Percentiles rank a stretch among this genome's conserved stretches.
These are phyloP conservation scores for Recurvomyces mirabilis DNA, from an alignment of 495 filamentous ascomycete species.

Conservation along the genomic window DNA sequence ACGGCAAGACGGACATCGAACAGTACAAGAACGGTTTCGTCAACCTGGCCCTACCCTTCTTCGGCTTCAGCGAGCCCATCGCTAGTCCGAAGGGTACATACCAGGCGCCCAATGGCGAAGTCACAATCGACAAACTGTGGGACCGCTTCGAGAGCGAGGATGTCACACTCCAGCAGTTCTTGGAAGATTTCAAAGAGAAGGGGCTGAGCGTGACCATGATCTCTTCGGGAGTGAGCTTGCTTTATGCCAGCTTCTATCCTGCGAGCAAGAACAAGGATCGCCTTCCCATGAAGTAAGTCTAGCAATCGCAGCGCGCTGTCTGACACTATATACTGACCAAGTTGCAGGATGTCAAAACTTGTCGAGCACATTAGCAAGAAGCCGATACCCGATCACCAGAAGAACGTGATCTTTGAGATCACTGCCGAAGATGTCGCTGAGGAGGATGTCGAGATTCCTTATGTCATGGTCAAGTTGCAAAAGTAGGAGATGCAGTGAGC, in stretches of 20 bases:
- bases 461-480: slow-evolving; percentile 74
- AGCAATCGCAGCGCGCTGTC: background rate
- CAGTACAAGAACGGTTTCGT: slow-evolving; percentile 99
- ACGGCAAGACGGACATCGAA: slow-evolving; percentile 88
- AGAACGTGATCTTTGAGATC: slow-evolving; percentile 92
- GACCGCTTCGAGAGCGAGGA: slow-evolving; percentile 90
- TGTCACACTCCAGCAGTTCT: slow-evolving; percentile 70
- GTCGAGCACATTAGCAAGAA: slow-evolving; percentile 87
- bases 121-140: slow-evolving; percentile 91
- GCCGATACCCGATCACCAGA: slow-evolving; percentile 78
- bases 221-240: slow-evolving; percentile 85
- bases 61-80: slow-evolving; percentile 95
- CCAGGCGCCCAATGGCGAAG: slow-evolving; percentile 58
- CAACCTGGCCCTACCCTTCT: slow-evolving; percentile 93
- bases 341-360: slow-evolving; percentile 66
- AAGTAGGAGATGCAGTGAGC: too few relatives aligned
- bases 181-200: slow-evolving; percentile 65
- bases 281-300: slow-evolving; percentile 51
- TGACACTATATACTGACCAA: background rate
- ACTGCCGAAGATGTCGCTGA: slow-evolving; percentile 81
- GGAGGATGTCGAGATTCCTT: slow-evolving; percentile 95
- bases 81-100: slow-evolving; percentile 86
- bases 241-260: slow-evolving; percentile 97
- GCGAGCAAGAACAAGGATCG: slow-evolving; percentile 78
- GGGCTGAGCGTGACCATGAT: slow-evolving; percentile 85